Evolutionary conservation across 805 yeast genomes (phyloP).

Genomic region (Metschnikowia bowlesiae): DNA sequence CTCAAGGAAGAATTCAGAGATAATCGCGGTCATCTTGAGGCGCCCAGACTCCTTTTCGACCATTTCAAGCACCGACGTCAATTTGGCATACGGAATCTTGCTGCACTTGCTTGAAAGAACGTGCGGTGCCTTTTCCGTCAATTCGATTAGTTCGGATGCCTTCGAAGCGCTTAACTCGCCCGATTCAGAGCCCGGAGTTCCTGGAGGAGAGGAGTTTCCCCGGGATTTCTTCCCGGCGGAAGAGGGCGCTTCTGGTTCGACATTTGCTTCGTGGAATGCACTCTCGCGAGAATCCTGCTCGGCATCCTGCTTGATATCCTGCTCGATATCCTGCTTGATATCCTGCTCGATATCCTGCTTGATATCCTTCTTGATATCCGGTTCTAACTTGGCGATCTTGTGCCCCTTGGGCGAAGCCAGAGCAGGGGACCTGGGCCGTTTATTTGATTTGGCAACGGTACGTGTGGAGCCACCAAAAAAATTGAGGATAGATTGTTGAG

Average conservation of each 20-base stretch:
- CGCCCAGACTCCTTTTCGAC: conserved; percentile 81
- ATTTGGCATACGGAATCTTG: conserved; percentile 32
- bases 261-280: not conserved
- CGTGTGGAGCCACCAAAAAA: conserved; percentile 13
- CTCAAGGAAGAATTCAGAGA: conserved; percentile 67
- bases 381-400: not conserved
- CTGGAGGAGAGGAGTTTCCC: not conserved
- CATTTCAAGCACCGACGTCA: conserved; percentile 66
- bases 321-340: not conserved
- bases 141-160: conserved; percentile 11
- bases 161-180: not conserved
- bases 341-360: not conserved
- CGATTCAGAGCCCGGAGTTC: not conserved
- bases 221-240: not conserved
- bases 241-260: not conserved
- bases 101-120: conserved; percentile 5
- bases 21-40: conserved; percentile 70
- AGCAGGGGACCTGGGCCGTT: not conserved
- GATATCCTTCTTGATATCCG: not conserved
- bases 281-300: not conserved
- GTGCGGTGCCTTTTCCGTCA: conserved; percentile 11
- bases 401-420: not conserved
- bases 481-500: conserved; percentile 15
- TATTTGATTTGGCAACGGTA: not conserved
- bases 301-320: not conserved